Evolutionary conservation across 2,329 filamentous ascomycete species (phyloP).

Genomic region (Claviceps maximensis): DNA sequence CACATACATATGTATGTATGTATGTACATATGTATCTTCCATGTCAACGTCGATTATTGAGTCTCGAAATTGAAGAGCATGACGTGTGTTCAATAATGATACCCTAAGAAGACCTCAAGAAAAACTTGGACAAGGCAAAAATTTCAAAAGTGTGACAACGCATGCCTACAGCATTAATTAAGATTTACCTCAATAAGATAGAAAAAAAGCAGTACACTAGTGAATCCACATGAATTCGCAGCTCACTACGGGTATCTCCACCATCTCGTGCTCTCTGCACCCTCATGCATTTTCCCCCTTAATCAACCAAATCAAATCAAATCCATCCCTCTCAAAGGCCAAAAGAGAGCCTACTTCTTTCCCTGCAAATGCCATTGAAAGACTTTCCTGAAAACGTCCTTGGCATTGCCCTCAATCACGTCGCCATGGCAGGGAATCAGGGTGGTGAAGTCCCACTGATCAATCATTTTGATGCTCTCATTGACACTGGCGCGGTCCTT

Average conservation of each 20-base stretch:
- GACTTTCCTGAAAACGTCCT: slow-evolving; percentile 62
- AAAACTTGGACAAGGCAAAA: too few species aligned
- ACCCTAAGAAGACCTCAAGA: too few species aligned
- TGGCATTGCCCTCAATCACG: slow-evolving; percentile 60
- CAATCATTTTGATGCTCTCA: slow-evolving; percentile 54
- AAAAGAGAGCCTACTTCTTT: slow-evolving; percentile 10
- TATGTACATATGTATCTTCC: too few species aligned
- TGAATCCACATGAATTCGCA: neutral
- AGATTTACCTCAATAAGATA: neutral
- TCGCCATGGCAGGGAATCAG: slow-evolving; percentile 92
- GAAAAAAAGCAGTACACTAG: neutral
- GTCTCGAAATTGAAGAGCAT: neutral
- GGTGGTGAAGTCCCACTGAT: slow-evolving; percentile 70
- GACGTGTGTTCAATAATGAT: too few species aligned
- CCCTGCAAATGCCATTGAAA: slow-evolving; percentile 69
- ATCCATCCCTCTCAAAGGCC: too few species aligned
- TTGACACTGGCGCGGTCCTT: slow-evolving; percentile 56
- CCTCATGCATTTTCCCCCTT: neutral
- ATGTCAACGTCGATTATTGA: too few species aligned
- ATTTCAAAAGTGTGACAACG: too few species aligned
- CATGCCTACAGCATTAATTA: too few species aligned
- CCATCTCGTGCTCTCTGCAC: neutral
- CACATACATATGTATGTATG: too few species aligned
- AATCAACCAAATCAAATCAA: neutral
- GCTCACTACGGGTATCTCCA: neutral